Percentiles rank a stretch among this genome's conserved stretches.
phyloP scores from a whole-genome alignment of 345 rosid genomes.

The Dovyalis caffra region DNA sequence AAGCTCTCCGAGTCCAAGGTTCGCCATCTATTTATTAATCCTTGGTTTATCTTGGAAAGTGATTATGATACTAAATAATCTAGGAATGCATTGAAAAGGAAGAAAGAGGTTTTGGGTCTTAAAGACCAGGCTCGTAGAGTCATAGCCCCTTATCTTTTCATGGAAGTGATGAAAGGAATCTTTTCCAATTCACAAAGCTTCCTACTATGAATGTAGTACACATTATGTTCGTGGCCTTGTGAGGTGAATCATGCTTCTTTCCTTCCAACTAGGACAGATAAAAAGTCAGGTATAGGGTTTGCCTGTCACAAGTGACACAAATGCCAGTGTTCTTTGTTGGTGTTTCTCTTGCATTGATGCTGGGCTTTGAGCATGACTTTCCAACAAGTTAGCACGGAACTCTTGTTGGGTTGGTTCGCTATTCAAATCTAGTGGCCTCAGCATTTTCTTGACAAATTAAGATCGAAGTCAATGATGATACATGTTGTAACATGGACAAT shows the following conservation, averaged over 20 bases:
- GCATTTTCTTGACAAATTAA: too few relatives aligned
- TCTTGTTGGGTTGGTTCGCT: background rate
- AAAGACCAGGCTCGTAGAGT: background rate
- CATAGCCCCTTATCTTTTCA: background rate
- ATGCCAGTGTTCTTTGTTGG: background rate
- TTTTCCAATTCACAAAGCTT: background rate
- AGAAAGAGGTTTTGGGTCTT: background rate
- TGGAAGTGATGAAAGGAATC: background rate
- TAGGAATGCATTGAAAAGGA: background rate
- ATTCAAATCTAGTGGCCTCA: background rate
- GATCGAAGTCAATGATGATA: too few relatives aligned
- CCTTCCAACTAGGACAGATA: background rate
- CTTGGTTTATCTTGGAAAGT: too few relatives aligned
- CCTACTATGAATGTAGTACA: background rate
- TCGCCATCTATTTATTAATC: background rate
- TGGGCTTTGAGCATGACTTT: background rate
- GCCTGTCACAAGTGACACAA: background rate
- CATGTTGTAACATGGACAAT: too few relatives aligned
- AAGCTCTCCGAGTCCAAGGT: background rate
- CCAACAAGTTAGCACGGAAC: background rate
- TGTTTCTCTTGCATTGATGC: background rate
- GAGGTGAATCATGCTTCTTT: conserved; percentile 1
- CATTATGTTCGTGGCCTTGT: conserved; percentile 3
- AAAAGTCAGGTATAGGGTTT: background rate
- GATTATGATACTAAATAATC: too few relatives aligned